Evolutionary conservation across 192 early-diverging fungal species (phyloP).

Genomic region (Podila epigama): DNA sequence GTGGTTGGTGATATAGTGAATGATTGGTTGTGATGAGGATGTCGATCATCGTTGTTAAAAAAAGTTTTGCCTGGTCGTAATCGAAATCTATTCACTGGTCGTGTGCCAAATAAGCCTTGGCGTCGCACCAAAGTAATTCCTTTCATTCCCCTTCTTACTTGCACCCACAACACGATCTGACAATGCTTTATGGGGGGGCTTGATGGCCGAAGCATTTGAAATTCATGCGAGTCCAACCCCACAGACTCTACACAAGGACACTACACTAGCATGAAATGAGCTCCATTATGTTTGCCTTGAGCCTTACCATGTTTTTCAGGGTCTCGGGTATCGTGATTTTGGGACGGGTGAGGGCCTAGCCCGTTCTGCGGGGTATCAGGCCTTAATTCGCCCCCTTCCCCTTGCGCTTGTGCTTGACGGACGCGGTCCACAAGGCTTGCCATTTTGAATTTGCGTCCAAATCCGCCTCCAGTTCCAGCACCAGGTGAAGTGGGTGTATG

Average conservation of each 20-base stretch:
- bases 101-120: background rate
- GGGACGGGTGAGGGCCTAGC: background rate
- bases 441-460: slow-evolving; percentile 2
- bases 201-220: too few species aligned
- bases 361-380: background rate
- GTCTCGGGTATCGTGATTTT: background rate
- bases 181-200: too few species aligned
- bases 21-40: background rate
- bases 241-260: too few species aligned
- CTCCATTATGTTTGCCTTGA: too few species aligned
- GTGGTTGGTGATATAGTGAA: background rate
- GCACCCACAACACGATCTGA: too few species aligned
- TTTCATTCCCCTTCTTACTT: too few species aligned
- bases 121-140: too few species aligned
- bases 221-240: too few species aligned
- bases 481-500: background rate
- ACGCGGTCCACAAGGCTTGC: slow-evolving; percentile 22
- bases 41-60: background rate
- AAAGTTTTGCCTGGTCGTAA: background rate
- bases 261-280: too few species aligned
- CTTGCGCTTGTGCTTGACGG: slow-evolving; percentile 14
- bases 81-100: background rate
- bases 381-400: background rate
- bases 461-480: background rate
- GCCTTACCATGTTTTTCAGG: background rate